phyloP scores from a whole-genome alignment of 768 basidiomycete species.

The Rhodotorula sphaerocarpa region DNA sequence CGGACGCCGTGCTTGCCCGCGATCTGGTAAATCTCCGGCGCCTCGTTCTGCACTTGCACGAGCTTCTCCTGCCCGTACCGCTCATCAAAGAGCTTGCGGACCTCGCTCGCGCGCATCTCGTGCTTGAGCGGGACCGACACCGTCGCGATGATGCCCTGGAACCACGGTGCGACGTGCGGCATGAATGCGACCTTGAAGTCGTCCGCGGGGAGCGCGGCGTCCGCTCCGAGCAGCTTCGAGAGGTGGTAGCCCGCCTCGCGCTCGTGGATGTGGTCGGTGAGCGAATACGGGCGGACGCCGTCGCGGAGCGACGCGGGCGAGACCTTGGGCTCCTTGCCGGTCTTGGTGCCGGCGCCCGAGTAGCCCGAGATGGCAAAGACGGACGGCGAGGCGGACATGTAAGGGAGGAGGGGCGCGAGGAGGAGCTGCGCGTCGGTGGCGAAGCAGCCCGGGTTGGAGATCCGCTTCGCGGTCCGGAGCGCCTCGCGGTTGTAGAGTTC shows the following conservation, averaged over 20 bases:
- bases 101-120: conserved; percentile 61
- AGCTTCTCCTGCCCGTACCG: conserved; percentile 69
- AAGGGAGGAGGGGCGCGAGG: conserved; percentile 73
- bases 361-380: conserved; percentile 91
- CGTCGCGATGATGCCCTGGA: conserved; percentile 87
- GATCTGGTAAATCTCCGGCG: conserved; percentile 65
- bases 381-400: conserved; percentile 59
- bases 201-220: conserved; percentile 54
- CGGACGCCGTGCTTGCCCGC: conserved; percentile 78
- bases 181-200: conserved; percentile 66
- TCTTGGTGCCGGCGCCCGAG: conserved; percentile 85
- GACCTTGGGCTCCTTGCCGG: conserved; percentile 73
- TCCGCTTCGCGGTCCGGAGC: conserved; percentile 65
- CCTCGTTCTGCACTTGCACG: conserved; percentile 58
- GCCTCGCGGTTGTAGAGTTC: conserved; percentile 74
- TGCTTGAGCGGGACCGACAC: conserved; percentile 69
- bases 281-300: conserved; percentile 71
- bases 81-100: conserved; percentile 64
- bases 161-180: conserved; percentile 85
- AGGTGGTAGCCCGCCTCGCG: conserved; percentile 86
- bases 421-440: conserved; percentile 88
- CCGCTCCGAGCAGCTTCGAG: conserved; percentile 49
- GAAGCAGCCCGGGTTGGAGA: conserved; percentile 97
- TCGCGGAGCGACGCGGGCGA: conserved; percentile 64
- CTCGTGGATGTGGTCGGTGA: conserved; percentile 98